phyloP scores from a whole-genome alignment of 75 land plant species.

The Larix kaempferi region DNA sequence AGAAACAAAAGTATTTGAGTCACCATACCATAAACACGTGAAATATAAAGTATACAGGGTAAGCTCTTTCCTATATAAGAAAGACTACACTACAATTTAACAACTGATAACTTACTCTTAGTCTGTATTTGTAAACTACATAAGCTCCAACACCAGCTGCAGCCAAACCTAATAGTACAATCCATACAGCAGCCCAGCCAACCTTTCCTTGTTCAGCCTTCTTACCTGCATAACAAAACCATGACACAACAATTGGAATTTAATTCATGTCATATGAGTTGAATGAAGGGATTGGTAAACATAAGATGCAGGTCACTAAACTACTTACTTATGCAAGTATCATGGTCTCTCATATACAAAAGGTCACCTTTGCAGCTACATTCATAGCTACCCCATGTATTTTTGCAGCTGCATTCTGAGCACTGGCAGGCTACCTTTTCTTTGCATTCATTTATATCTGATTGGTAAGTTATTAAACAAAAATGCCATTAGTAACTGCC shows the following conservation, averaged over 20 bases:
- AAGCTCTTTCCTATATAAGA: not conserved
- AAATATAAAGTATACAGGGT: not conserved
- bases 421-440: slow-evolving; percentile 81
- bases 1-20: not conserved
- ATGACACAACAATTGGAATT: not conserved
- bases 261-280: too few species aligned
- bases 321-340: slow-evolving; percentile 80
- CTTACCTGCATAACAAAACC: slow-evolving; percentile 50
- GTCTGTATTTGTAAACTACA: slow-evolving; percentile 85
- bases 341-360: slow-evolving; percentile 83
- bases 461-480: not conserved
- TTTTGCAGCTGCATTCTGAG: slow-evolving; percentile 88
- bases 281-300: too few species aligned
- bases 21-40: not conserved
- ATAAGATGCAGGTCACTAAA: not conserved
- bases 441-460: slow-evolving; percentile 90
- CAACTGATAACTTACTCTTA: slow-evolving; percentile 57
- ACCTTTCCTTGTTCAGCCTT: slow-evolving; percentile 35
- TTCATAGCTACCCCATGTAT: slow-evolving; percentile 97
- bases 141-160: slow-evolving; percentile 70
- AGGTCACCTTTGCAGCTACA: slow-evolving; percentile 75
- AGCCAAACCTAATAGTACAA: slow-evolving; percentile 50
- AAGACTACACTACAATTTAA: not conserved
- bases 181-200: slow-evolving; percentile 67
- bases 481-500: not conserved